phyloP scores from a whole-genome alignment of 148 eudicot genomes.

The Rheum nobile region DNA sequence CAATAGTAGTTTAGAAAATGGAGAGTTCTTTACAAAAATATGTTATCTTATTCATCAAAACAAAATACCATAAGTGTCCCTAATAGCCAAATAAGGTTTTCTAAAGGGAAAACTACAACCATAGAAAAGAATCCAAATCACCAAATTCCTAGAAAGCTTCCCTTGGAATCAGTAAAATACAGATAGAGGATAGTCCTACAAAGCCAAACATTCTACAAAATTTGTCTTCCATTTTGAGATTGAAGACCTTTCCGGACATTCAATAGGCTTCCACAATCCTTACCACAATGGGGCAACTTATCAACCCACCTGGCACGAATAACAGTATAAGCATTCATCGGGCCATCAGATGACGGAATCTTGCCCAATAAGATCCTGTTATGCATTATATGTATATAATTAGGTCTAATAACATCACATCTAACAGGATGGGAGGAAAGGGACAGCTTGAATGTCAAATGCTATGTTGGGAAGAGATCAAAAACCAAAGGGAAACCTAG shows the following conservation, averaged over 20 bases:
- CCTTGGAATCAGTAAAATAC: not conserved
- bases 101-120: not conserved
- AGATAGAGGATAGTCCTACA: not conserved
- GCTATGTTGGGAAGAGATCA: not conserved
- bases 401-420: slow-evolving; percentile 29
- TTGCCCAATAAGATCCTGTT: slow-evolving; percentile 97
- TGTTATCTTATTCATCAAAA: not conserved
- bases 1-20: not conserved
- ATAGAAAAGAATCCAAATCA: not conserved
- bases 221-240: not conserved
- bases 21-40: not conserved
- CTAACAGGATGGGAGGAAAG: slow-evolving; percentile 16
- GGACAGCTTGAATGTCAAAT: not conserved
- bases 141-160: not conserved
- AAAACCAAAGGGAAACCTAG: not conserved
- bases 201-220: not conserved
- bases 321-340: slow-evolving; percentile 70
- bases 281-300: slow-evolving; percentile 35
- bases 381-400: slow-evolving; percentile 61
- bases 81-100: not conserved
- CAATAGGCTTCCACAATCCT: not conserved
- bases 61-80: not conserved
- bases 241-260: not conserved
- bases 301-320: slow-evolving; percentile 93
- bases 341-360: slow-evolving; percentile 85